Percentiles rank a stretch among this genome's conserved stretches.
These are phyloP conservation scores for Chlorella variabilis DNA, from an alignment of 163 green algal species.

Conservation along the genomic window DNA sequence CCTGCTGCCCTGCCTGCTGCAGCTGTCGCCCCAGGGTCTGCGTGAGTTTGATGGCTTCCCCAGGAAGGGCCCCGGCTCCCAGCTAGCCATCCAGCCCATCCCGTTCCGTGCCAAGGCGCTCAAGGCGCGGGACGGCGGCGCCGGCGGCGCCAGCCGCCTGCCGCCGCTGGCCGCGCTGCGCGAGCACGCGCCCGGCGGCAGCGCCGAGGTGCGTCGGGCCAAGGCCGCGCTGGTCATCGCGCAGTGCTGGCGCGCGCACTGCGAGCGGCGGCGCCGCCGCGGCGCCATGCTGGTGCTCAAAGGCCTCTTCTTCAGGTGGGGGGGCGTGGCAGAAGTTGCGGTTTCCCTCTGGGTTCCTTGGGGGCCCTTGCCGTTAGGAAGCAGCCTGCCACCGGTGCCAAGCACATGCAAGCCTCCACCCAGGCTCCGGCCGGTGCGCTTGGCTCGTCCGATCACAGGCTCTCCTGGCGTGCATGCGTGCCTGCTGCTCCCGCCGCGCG, in stretches of 20 bases:
- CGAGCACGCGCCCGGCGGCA: neutral
- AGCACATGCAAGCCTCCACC: too few relatives aligned
- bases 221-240: constrained; percentile 11
- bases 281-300: neutral
- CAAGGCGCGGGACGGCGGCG: neutral
- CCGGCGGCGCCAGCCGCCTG: neutral
- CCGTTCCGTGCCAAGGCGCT: neutral
- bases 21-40: neutral
- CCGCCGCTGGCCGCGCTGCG: constrained; percentile 4
- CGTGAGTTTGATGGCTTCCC: neutral
- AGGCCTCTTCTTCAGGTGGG: neutral
- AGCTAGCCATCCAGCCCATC: neutral
- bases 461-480: neutral
- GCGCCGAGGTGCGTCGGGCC: neutral
- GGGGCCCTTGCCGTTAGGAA: too few relatives aligned
- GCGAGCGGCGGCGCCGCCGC: neutral
- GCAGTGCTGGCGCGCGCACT: neutral
- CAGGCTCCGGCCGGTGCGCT: too few relatives aligned
- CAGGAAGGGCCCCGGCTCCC: neutral
- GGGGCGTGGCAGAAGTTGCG: neutral
- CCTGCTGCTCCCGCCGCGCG: too few relatives aligned
- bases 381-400: neutral
- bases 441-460: neutral
- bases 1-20: neutral
- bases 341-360: neutral